These are phyloP conservation scores for Trichopus zeylanicus DNA, from an alignment of 116 monocot genomes.

Conservation along the genomic window DNA sequence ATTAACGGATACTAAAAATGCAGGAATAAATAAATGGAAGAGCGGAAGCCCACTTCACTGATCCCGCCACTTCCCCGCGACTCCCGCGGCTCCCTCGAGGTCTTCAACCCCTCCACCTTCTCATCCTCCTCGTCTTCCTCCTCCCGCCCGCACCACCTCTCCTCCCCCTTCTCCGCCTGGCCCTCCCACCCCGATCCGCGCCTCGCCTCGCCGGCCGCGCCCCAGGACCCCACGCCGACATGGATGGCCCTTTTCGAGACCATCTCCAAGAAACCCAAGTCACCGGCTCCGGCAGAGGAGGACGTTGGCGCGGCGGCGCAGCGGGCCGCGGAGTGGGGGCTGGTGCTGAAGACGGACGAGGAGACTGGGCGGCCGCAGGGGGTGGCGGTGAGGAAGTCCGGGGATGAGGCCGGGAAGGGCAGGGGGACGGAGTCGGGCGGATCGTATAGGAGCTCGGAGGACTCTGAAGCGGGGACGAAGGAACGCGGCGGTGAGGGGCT, in stretches of 20 bases:
- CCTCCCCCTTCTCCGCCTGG: conserved; percentile 21
- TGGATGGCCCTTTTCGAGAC: conserved; percentile 27
- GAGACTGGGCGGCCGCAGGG: conserved; percentile 73
- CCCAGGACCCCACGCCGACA: conserved; percentile 15
- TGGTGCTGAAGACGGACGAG: conserved; percentile 80
- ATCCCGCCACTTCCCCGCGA: conserved; percentile 57
- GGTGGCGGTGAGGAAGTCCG: conserved; percentile 45
- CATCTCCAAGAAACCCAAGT: conserved; percentile 11
- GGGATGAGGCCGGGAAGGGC: conserved; percentile 25
- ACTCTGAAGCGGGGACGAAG: conserved; percentile 24
- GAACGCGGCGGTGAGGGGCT: conserved; percentile 20
- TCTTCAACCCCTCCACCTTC: conserved; percentile 73
- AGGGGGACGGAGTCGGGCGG: conserved; percentile 24
- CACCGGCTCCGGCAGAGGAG: conserved; percentile 1
- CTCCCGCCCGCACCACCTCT: conserved; percentile 8
- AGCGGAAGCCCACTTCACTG: not conserved
- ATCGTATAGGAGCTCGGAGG: conserved; percentile 49
- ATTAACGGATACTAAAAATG: not conserved
- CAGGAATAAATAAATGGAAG: not conserved
- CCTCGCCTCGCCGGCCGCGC: not conserved
- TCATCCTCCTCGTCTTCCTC: conserved; percentile 7
- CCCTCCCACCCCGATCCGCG: conserved; percentile 8
- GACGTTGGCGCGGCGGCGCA: conserved; percentile 38
- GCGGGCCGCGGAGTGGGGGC: conserved; percentile 93
- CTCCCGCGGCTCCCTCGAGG: conserved; percentile 88